Conservation (phyloP, 495 filamentous ascomycete genomes). For the Aspergillus cavernicola region DNA sequence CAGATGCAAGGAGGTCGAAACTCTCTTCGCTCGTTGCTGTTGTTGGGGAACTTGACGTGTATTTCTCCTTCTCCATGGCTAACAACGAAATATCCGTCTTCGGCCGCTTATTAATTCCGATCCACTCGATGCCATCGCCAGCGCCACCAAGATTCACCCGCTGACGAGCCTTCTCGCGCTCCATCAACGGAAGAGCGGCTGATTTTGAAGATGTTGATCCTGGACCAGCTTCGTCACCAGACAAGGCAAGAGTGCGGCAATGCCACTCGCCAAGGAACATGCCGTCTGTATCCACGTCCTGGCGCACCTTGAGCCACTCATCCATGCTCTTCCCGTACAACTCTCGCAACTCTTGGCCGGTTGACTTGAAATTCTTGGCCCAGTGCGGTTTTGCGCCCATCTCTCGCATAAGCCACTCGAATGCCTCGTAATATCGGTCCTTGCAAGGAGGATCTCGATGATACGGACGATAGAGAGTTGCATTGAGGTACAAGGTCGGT, state of each 20-base stretch:
- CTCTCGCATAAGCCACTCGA: constrained; percentile 94
- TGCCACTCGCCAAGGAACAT: constrained; percentile 95
- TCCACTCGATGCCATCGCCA: constrained; percentile 55
- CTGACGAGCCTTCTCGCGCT: constrained; percentile 38
- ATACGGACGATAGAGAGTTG: constrained; percentile 92
- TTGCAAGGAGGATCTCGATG: constrained; percentile 71
- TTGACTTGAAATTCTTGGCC: constrained; percentile 85
- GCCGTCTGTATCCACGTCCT: constrained; percentile 79
- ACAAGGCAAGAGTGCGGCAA: constrained; percentile 59
- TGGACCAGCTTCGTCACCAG: constrained; percentile 11
- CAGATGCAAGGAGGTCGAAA: constrained; percentile 52
- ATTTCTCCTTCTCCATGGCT: constrained; percentile 19
- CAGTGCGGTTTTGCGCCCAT: constrained; percentile 89
- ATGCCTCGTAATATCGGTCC: constrained; percentile 83
- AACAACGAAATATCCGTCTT: constrained; percentile 16
- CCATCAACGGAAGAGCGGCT: constrained; percentile 38
- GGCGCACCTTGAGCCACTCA: constrained; percentile 63
- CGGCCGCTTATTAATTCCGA: constrained; percentile 46
- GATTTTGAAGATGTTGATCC: constrained; percentile 9
- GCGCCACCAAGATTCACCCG: constrained; percentile 26
- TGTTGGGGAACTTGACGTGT: constrained; percentile 30
- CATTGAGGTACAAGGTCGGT: constrained; percentile 91
- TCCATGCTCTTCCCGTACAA: constrained; percentile 55
- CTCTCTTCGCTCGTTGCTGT: constrained; percentile 57
- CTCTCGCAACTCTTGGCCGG: constrained; percentile 42